phyloP scores from a whole-genome alignment of 352 stramenopile genomes.

The Globisporangium sylvaticum region DNA sequence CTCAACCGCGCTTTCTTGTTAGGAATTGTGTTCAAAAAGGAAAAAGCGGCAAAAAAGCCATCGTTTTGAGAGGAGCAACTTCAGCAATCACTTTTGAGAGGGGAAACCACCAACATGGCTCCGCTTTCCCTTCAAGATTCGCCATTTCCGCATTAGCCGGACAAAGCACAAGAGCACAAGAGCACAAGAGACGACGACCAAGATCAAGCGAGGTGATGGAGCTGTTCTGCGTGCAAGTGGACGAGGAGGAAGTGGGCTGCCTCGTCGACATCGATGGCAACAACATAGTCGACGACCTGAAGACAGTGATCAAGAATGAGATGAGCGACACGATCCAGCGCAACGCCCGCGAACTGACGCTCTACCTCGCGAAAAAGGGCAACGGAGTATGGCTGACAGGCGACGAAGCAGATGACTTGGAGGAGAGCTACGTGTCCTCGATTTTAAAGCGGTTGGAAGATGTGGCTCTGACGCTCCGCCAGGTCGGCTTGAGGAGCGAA shows the following conservation, averaged over 20 bases:
- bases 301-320: conserved; percentile 25
- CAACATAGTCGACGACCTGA: conserved; percentile 22
- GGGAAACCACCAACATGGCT: conserved; percentile 9
- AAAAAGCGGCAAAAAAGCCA: too few relatives aligned
- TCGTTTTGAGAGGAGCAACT: not conserved
- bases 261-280: conserved; percentile 18
- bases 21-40: not conserved
- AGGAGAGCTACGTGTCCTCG: not conserved
- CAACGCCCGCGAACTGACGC: conserved; percentile 17
- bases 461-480: too few relatives aligned
- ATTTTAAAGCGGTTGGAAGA: too few relatives aligned
- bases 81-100: not conserved
- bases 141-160: too few relatives aligned
- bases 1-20: not conserved
- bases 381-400: conserved; percentile 17
- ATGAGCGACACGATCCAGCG: conserved; percentile 7
- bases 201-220: too few relatives aligned
- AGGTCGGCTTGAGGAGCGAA: too few relatives aligned
- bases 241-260: conserved; percentile 18
- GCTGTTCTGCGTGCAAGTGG: conserved; percentile 21
- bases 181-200: too few relatives aligned
- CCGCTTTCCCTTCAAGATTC: too few relatives aligned
- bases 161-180: too few relatives aligned
- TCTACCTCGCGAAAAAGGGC: conserved; percentile 25
- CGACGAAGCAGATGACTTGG: not conserved